These are phyloP conservation scores for Fusarium euwallaceae DNA, from an alignment of 2,329 filamentous ascomycete species.

Conservation along the genomic window DNA sequence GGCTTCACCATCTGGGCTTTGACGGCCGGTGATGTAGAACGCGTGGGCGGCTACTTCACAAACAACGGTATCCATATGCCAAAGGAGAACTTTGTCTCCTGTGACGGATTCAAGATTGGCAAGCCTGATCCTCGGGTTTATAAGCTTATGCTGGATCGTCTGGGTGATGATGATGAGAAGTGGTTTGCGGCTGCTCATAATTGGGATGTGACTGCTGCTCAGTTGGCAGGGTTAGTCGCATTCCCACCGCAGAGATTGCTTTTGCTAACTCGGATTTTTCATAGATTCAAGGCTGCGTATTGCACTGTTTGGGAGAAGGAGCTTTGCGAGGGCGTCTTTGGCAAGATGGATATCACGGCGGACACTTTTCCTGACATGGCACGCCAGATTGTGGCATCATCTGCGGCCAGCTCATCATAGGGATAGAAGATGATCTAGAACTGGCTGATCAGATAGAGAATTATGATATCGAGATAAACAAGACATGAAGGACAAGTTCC, in stretches of 20 bases:
- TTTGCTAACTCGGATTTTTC: neutral
- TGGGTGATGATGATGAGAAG: conserved; percentile 55
- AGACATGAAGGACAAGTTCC: neutral
- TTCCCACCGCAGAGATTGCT: neutral
- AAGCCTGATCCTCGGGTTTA: conserved; percentile 66
- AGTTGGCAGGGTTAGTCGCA: conserved; percentile 55
- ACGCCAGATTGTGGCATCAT: conserved; percentile 51
- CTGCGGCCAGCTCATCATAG: neutral
- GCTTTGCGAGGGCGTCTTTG: conserved; percentile 63
- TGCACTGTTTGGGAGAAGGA: conserved; percentile 67
- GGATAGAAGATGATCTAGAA: neutral
- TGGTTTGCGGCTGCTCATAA: conserved; percentile 73
- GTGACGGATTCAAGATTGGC: conserved; percentile 61
- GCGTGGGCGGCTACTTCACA: conserved; percentile 67
- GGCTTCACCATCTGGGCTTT: conserved; percentile 68
- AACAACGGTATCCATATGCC: conserved; percentile 63
- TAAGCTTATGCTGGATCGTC: conserved; percentile 55
- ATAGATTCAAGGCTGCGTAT: conserved; percentile 64
- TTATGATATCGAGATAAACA: neutral
- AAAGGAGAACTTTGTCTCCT: conserved; percentile 63
- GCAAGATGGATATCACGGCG: conserved; percentile 64
- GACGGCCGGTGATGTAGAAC: conserved; percentile 63
- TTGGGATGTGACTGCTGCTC: conserved; percentile 70
- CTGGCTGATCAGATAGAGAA: neutral
- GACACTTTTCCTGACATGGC: conserved; percentile 63